Conservation (phyloP, 352 stramenopile genomes). For the Globisporangium emineosum region DNA sequence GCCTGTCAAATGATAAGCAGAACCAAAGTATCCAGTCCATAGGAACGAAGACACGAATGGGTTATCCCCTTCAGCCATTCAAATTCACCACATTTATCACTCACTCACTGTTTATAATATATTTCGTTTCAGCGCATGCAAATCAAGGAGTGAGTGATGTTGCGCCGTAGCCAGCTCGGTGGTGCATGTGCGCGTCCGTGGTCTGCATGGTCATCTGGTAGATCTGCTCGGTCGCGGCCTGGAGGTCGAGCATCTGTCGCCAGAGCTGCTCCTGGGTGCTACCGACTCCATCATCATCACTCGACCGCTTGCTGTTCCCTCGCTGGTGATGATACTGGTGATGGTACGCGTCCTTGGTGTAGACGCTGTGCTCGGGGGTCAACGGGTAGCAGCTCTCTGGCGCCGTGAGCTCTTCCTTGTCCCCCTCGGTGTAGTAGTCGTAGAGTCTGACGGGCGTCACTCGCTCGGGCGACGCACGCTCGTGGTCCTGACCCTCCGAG, state of each 20-base stretch:
- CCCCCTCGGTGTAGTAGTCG: neutral
- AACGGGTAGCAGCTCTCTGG: neutral
- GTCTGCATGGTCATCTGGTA: constrained; percentile 14
- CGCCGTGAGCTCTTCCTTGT: neutral
- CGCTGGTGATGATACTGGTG: neutral
- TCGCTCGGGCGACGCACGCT: neutral
- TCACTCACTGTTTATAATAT: no score
- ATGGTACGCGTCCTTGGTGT: neutral
- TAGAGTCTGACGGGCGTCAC: neutral
- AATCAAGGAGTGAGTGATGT: no score
- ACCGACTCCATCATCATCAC: neutral
- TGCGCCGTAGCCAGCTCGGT: no score
- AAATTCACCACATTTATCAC: no score
- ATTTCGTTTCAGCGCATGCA: no score
- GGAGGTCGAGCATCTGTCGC: constrained; percentile 11
- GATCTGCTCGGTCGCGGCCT: constrained; percentile 3
- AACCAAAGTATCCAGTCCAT: no score
- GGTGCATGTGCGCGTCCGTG: constrained; percentile 1
- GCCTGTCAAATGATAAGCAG: no score
- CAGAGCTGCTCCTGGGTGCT: constrained; percentile 9
- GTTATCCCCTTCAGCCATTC: no score
- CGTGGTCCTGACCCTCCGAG: constrained; percentile 2
- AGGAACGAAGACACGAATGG: no score
- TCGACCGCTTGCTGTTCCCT: neutral
- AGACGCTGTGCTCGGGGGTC: neutral